Base-by-base conservation (phyloP, 1,284 basidiomycete species). In the Leccinum variabile region DNA sequence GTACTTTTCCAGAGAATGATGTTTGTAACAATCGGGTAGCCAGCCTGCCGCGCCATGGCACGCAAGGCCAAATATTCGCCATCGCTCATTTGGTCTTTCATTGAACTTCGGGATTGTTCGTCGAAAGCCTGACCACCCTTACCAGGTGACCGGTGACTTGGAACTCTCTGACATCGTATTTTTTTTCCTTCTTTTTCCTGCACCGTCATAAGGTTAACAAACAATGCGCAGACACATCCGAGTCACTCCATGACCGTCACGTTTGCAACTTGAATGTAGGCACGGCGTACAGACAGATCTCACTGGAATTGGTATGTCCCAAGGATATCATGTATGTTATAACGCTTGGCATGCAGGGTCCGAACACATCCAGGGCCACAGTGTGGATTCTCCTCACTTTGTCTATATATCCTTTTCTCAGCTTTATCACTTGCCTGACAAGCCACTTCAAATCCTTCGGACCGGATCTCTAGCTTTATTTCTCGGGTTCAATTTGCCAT, bases 401-500 rank as follows among this genome's bases (percentile, higher is more conserved):
- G 64, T 18, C 78, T 0, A 53, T 58, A 25, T 63, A 49, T 25
- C 66, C 37, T 50, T 63, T 70, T 25, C 44, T 68, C 30, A 54
- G 54, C 30, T 66, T 59, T 56, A 41, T 71, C 25, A 64, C 61
- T 49, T 6, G 28, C 30, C 59, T 62, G 60, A 16, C 59, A 62
- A 11, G 67, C 64, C 30, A 82, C 90, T 30, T 84, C 83, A 18
- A 89, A 89, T 25, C 79, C 91, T 22, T 85, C 88, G 0, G 77
- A 83, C 33, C 84, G 88, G 63, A 84, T 84, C 0, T 10, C 16
- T 16, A 41, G 3, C 39, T 18, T 22, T 13, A 25, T 70, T 91
- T 33, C 81, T 91, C 56, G 90, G 91, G 1, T 82, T 83, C 67
- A 79, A 72, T 25, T 67, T 90, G 18, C 89, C 89, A 3, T 88